Percentiles rank a stretch among this genome's conserved stretches.
Evolutionary conservation across 2,329 filamentous ascomycete species (phyloP).

Genomic region (Fusarium incarnatum): DNA sequence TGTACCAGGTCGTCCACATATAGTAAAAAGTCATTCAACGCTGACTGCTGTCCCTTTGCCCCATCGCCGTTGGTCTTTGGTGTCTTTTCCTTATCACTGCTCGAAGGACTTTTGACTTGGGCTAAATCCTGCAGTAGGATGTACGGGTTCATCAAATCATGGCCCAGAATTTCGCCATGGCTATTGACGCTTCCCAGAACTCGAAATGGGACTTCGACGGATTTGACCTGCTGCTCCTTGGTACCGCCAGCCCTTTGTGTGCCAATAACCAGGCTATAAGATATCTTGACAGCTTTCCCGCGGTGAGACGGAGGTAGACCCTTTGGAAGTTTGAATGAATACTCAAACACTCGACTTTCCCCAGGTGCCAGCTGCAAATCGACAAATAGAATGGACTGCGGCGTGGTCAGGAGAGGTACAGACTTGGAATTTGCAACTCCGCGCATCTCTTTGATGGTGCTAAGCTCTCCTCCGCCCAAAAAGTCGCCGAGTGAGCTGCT

Average conservation of each 20-base stretch:
- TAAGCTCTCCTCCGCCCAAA: constrained; percentile 86
- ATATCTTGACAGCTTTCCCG: constrained; percentile 93
- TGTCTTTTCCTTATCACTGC: constrained; percentile 38
- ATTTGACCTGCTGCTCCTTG: constrained; percentile 84
- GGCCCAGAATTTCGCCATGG: constrained; percentile 87
- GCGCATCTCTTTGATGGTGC: constrained; percentile 95
- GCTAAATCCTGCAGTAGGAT: constrained; percentile 89
- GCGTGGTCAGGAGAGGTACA: constrained; percentile 91
- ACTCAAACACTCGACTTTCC: constrained; percentile 88
- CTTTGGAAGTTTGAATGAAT: constrained; percentile 85
- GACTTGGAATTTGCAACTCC: constrained; percentile 86
- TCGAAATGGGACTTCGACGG: constrained; percentile 92
- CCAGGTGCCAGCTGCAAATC: constrained; percentile 88
- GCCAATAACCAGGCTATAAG: constrained; percentile 90
- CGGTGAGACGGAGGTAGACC: constrained; percentile 92
- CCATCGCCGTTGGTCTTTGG: constrained; percentile 48
- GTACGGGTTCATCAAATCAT: constrained; percentile 95
- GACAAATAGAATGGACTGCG: constrained; percentile 95
- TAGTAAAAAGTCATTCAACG: constrained; percentile 74
- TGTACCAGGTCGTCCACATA: constrained; percentile 83
- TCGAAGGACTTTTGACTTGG: constrained; percentile 62
- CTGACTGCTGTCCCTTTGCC: constrained; percentile 50
- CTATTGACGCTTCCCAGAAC: constrained; percentile 93
- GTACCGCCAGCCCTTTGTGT: constrained; percentile 85
- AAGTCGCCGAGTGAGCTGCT: constrained; percentile 89